Conservation (phyloP, 345 rosid species). For the Gossypium herbaceum region DNA sequence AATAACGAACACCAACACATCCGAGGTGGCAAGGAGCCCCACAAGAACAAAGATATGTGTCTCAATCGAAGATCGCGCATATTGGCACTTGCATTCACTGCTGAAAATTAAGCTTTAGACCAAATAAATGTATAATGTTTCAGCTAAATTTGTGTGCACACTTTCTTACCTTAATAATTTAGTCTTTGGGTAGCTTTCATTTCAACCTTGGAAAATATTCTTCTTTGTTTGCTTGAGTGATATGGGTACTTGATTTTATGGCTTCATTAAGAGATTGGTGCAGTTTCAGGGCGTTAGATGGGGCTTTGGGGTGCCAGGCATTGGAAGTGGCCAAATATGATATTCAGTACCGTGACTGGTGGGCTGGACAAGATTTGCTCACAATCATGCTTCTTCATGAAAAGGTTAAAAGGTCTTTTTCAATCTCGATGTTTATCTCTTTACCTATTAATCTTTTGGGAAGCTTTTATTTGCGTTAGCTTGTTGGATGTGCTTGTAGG, state of each 20-base stretch:
- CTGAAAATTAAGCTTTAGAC: neutral
- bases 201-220: neutral
- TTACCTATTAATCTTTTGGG: neutral
- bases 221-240: neutral
- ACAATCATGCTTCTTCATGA: slow-evolving; percentile 89
- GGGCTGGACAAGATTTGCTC: slow-evolving; percentile 95
- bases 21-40: too few species aligned
- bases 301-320: slow-evolving; percentile 59
- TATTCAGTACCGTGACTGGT: slow-evolving; percentile 89
- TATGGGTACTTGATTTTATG: neutral
- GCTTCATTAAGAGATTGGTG: slow-evolving; percentile 1
- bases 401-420: slow-evolving; percentile 41
- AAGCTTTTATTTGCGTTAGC: neutral
- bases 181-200: neutral
- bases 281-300: slow-evolving; percentile 54
- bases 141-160: neutral
- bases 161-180: neutral
- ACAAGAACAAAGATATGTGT: too few species aligned
- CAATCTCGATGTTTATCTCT: too few species aligned
- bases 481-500: slow-evolving; percentile 37
- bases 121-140: neutral
- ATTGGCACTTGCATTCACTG: neutral
- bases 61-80: too few species aligned
- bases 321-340: slow-evolving; percentile 88
- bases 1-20: too few species aligned